phyloP scores from a whole-genome alignment of 768 basidiomycete genomes.

The Polyporus arcularius region DNA sequence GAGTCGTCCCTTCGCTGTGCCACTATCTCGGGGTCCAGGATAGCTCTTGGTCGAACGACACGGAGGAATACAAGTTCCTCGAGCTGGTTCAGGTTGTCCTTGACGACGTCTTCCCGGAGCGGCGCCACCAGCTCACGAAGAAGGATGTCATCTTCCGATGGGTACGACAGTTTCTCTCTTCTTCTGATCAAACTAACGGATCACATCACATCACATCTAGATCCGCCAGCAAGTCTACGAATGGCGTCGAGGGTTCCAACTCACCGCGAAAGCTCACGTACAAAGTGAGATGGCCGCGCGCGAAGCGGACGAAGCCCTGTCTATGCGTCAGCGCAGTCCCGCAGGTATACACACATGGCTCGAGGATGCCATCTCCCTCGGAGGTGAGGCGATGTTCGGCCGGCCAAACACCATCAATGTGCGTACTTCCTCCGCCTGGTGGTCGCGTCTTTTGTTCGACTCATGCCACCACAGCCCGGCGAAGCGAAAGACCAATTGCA shows the following conservation, averaged over 20 bases:
- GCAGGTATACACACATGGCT: background rate
- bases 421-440: no score
- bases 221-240: constrained; percentile 2
- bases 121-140: background rate
- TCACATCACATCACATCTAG: background rate
- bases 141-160: background rate
- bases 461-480: no score
- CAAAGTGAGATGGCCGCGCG: background rate
- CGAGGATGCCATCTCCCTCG: background rate
- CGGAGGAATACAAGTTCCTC: no score
- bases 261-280: background rate
- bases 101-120: background rate
- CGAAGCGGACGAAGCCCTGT: background rate
- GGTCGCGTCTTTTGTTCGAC: no score
- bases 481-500: background rate
- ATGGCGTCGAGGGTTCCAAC: constrained; percentile 1
- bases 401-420: background rate
- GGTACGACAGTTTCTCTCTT: background rate
- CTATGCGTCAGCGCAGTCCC: background rate
- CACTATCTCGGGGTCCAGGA: background rate
- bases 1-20: background rate
- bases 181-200: no score
- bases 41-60: background rate
- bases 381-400: background rate
- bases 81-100: background rate